Conservation (phyloP, 257 asterid species). For the Cinchona pubescens region DNA sequence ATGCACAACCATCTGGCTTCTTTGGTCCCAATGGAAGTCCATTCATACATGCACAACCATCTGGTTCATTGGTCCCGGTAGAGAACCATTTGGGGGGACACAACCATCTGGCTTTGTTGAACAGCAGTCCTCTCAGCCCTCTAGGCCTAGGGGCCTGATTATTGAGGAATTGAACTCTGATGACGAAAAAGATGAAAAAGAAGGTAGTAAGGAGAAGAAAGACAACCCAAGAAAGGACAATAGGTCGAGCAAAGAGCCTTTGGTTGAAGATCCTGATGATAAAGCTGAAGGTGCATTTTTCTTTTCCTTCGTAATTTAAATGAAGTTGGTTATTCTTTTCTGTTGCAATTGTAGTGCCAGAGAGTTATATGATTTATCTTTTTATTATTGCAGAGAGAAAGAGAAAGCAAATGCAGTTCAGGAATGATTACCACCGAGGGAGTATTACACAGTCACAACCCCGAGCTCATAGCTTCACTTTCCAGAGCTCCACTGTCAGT, state of each 20-base stretch:
- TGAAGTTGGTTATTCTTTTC: not conserved
- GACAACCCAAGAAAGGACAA: conserved; percentile 71
- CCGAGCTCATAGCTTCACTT: conserved; percentile 54
- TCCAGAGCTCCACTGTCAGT: conserved; percentile 73
- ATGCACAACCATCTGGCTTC: conserved; percentile 28
- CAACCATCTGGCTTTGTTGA: conserved; percentile 46
- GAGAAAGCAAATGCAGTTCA: conserved; percentile 42
- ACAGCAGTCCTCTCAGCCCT: conserved; percentile 44
- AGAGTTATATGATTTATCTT: not conserved
- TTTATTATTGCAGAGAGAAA: conserved; percentile 55
- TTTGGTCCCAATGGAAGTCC: conserved; percentile 39
- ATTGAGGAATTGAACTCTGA: conserved; percentile 91
- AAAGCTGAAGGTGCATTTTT: conserved; percentile 51
- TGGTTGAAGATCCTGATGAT: conserved; percentile 71
- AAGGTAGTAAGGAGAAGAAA: conserved; percentile 28
- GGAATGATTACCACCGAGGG: conserved; percentile 40
- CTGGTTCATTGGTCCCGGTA: conserved; percentile 28
- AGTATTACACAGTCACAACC: conserved; percentile 42
- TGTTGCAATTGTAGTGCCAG: not conserved
- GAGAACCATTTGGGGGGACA: conserved; percentile 39
- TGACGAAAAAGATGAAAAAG: conserved; percentile 58
- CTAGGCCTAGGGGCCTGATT: conserved; percentile 58
- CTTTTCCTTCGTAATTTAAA: not conserved
- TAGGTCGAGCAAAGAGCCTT: conserved; percentile 64
- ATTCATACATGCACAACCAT: conserved; percentile 31